Base-by-base conservation (phyloP, 805 yeast genomes). In the Myxozyma neglecta region DNA sequence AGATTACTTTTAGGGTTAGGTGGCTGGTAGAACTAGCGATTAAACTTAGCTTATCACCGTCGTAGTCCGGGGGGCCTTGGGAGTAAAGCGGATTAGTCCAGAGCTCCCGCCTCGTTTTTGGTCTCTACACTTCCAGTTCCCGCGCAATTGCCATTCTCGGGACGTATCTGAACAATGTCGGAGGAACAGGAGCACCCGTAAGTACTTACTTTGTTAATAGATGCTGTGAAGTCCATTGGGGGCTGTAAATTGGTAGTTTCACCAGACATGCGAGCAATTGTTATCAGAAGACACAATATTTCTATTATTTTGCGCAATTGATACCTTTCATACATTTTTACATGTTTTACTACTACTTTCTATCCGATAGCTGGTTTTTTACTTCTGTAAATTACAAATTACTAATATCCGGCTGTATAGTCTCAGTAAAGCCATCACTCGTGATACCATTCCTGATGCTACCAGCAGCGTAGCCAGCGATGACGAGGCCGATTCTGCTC, bases 401-500 rank as follows among this genome's bases (percentile, higher is more conserved):
- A 42, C 52, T 48, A 35, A 48, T 35, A 10, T 6, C 20, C 36
- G 11, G 29, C 42, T 11, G 18, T 36, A 14, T 51, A 51, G 55
- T 18, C 55, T 51, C 20, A 11, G 24, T 24, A 39, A 51, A 24
- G 47, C 60, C 18, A 18, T 51, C 46, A 51, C 61, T 44, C 57
- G 58, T 34, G 56, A 51, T 57, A 45, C 52, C 34, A 58, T 61
- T 45, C 64, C 61, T 10, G 64, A 56, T 56, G 50, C 29, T 18
- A 57, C 59, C 20, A 51, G 58, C 56, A 59, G 59, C 34, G 52
- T 63, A 20, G 64, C 64, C 42, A 63, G 66, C 43, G 66, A 63
- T 49, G 66, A 63, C 44, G 66, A 59, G 32, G 59, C 53, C 36
- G 66, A 63, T 47, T 40, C 59, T 10, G 66, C 66, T 24, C 66